Conservation (phyloP, 2,329 filamentous ascomycete species). For the Diaporthe amygdali region DNA sequence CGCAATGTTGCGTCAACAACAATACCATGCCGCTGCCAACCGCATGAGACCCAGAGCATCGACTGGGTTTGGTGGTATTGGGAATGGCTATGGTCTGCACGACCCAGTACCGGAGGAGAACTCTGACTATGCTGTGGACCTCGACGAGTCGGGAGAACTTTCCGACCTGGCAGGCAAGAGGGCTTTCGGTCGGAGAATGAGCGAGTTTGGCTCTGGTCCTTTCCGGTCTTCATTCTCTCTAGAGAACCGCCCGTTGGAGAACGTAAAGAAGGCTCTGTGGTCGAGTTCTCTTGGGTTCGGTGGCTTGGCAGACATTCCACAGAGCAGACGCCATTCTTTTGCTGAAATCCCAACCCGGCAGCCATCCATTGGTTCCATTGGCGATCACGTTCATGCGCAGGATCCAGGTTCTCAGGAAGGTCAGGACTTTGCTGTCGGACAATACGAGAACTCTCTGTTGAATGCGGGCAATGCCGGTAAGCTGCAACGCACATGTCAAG, state of each 20-base stretch:
- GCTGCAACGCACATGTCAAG: constrained; percentile 31
- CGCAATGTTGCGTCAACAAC: constrained; percentile 63
- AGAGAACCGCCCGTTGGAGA: constrained; percentile 68
- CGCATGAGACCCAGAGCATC: constrained; percentile 64
- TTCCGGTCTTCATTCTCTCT: constrained; percentile 55
- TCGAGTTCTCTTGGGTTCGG: constrained; percentile 73
- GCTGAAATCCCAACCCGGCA: constrained; percentile 71
- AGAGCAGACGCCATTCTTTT: constrained; percentile 82
- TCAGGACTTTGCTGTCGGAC: constrained; percentile 48
- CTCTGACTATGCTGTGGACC: constrained; percentile 74
- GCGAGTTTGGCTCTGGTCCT: constrained; percentile 55
- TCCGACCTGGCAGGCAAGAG: constrained; percentile 52
- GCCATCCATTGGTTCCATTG: constrained; percentile 65
- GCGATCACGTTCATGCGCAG: constrained; percentile 53
- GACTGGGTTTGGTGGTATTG: constrained; percentile 54
- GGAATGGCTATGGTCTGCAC: constrained; percentile 64
- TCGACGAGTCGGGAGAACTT: constrained; percentile 66
- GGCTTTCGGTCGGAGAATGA: constrained; percentile 58
- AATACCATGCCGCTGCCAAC: constrained; percentile 55
- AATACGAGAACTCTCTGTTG: constrained; percentile 40
- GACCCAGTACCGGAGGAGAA: constrained; percentile 64
- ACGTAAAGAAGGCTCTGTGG: constrained; percentile 73
- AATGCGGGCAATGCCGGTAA: constrained; percentile 40
- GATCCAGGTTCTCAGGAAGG: constrained; percentile 52
- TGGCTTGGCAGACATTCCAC: constrained; percentile 65